Conservation (phyloP, 2,329 filamentous ascomycete genomes). For the Arthrocladium fulminans region DNA sequence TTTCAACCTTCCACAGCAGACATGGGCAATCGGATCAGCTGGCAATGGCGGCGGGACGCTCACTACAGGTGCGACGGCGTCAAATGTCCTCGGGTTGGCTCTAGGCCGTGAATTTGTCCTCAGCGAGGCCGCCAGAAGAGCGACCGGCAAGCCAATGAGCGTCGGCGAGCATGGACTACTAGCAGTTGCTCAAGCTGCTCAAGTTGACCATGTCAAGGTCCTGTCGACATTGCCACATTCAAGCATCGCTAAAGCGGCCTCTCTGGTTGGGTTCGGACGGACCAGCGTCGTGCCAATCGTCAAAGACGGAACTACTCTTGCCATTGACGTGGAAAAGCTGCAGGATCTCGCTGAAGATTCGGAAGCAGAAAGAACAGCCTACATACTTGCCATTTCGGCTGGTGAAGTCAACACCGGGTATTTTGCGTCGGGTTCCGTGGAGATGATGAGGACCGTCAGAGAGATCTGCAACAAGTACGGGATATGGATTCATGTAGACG, state of each 20-base stretch:
- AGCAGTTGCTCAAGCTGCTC: slow-evolving; percentile 54
- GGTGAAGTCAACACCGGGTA: slow-evolving; percentile 86
- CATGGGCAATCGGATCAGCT: slow-evolving; percentile 37
- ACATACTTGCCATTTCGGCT: slow-evolving; percentile 68
- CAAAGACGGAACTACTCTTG: slow-evolving; percentile 51
- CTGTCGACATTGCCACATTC: slow-evolving; percentile 77
- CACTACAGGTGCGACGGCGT: slow-evolving; percentile 62
- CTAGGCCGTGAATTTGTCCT: slow-evolving; percentile 58
- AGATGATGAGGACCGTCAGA: slow-evolving; percentile 54
- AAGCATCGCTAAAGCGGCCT: slow-evolving; percentile 73
- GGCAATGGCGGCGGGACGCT: slow-evolving; percentile 60
- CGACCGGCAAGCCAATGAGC: slow-evolving; percentile 28
- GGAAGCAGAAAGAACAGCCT: slow-evolving; percentile 45
- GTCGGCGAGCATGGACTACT: slow-evolving; percentile 64
- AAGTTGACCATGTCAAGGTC: slow-evolving; percentile 61
- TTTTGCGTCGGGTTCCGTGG: slow-evolving; percentile 55
- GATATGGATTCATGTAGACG: slow-evolving; percentile 86
- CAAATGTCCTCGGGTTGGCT: slow-evolving; percentile 57
- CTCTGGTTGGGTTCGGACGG: slow-evolving; percentile 69
- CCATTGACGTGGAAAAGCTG: slow-evolving; percentile 58
- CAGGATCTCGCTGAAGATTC: slow-evolving; percentile 48
- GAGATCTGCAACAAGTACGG: slow-evolving; percentile 61
- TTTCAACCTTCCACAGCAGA: slow-evolving; percentile 47
- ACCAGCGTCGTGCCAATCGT: slow-evolving; percentile 55
- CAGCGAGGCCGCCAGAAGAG: slow-evolving; percentile 33